Evolutionary conservation across 495 filamentous ascomycete species (phyloP).

Genomic region (Penicillium paxilli): DNA sequence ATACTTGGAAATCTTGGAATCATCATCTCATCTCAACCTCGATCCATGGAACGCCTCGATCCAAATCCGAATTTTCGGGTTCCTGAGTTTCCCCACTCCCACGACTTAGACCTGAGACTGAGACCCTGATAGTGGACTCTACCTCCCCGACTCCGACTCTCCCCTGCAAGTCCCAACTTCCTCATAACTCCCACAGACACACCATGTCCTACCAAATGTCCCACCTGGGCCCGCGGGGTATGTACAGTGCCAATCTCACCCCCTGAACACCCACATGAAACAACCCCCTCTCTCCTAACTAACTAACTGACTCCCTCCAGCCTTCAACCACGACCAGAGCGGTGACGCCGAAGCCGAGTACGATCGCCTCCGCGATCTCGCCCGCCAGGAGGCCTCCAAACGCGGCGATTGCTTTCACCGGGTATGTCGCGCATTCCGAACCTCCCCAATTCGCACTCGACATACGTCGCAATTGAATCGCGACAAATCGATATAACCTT

Average conservation of each 20-base stretch:
- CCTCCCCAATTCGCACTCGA: too few relatives aligned
- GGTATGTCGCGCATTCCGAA: slow-evolving; percentile 48
- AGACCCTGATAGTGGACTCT: too few relatives aligned
- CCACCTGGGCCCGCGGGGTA: slow-evolving; percentile 57
- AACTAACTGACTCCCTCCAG: slow-evolving; percentile 44
- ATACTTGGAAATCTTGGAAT: too few relatives aligned
- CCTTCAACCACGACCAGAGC: slow-evolving; percentile 76
- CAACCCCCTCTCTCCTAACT: too few relatives aligned
- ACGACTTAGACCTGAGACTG: too few relatives aligned
- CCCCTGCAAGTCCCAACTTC: background rate
- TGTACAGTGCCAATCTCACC: background rate
- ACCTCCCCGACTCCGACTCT: background rate
- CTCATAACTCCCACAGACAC: background rate
- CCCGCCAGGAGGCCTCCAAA: slow-evolving; percentile 74
- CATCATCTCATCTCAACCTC: too few relatives aligned
- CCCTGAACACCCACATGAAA: too few relatives aligned
- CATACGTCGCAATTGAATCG: too few relatives aligned
- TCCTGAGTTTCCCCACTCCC: slow-evolving; percentile 4
- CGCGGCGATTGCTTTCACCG: slow-evolving; percentile 71
- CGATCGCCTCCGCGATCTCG: slow-evolving; percentile 83
- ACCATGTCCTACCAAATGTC: slow-evolving; percentile 64
- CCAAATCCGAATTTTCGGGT: background rate
- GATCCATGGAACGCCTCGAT: background rate
- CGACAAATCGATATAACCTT: too few relatives aligned
- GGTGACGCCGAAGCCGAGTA: slow-evolving; percentile 79